phyloP scores from a whole-genome alignment of 2,329 filamentous ascomycete species.

The Drechmeria coniospora region DNA sequence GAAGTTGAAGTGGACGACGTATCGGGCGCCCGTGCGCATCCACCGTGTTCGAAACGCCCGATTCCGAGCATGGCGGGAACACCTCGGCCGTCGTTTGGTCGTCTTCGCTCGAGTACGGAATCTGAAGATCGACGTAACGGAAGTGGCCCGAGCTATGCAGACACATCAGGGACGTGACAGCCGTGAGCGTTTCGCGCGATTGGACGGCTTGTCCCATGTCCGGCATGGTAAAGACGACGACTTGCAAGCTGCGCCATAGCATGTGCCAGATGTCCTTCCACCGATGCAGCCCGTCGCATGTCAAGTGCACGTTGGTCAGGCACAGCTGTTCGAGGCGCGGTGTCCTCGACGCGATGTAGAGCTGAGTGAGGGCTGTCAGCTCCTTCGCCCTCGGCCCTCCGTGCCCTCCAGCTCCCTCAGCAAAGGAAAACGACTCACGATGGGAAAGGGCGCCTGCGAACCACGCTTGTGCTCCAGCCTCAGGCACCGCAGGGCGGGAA shows the following conservation, averaged over 20 bases:
- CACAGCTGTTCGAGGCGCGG: constrained; percentile 17
- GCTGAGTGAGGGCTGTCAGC: constrained; percentile 6
- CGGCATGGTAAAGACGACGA: constrained; percentile 8
- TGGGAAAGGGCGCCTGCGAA: constrained; percentile 1
- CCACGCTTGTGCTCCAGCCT: constrained; percentile 9
- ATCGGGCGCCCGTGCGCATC: background rate
- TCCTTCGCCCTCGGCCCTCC: background rate
- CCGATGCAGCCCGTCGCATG: background rate
- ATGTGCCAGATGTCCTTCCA: constrained; percentile 7
- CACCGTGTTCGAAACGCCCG: too few relatives aligned
- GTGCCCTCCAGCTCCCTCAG: too few relatives aligned
- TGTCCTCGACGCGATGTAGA: constrained; percentile 11
- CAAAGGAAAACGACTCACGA: constrained; percentile 4
- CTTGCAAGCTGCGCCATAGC: constrained; percentile 16
- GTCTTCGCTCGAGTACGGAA: constrained; percentile 11
- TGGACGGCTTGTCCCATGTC: constrained; percentile 9
- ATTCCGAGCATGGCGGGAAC: too few relatives aligned
- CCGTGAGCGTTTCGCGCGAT: constrained; percentile 9
- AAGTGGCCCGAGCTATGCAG: constrained; percentile 12
- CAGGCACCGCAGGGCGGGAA: constrained; percentile 16
- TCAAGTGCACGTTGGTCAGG: constrained; percentile 4
- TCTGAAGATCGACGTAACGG: constrained; percentile 16
- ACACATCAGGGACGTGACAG: constrained; percentile 12
- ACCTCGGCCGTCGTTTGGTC: constrained; percentile 1
- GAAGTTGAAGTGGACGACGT: constrained; percentile 6